Percentiles rank a stretch among this genome's conserved stretches.
Conservation (phyloP, 192 early-diverging fungal genomes). For the Dissophora globulifera region DNA sequence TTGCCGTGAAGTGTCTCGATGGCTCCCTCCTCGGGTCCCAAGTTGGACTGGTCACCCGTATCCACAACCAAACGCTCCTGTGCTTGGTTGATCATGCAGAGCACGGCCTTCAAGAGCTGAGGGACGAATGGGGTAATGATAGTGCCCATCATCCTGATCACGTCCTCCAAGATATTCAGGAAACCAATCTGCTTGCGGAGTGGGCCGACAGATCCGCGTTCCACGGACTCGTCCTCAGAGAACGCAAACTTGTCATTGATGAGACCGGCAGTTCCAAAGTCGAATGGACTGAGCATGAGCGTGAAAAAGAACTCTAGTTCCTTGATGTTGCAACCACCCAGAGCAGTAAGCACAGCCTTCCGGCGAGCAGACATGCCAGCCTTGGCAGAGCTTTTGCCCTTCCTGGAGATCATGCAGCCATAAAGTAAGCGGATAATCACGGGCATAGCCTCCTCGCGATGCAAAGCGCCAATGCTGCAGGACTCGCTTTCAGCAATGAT, state of each 20-base stretch:
- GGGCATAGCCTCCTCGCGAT: conserved; percentile 79
- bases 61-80: conserved; percentile 62
- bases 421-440: conserved; percentile 86
- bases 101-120: conserved; percentile 75
- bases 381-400: conserved; percentile 79
- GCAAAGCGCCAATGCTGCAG: conserved; percentile 66
- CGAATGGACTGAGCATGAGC: conserved; percentile 87
- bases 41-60: conserved; percentile 24
- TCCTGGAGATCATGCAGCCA: conserved; percentile 86
- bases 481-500: conserved; percentile 70
- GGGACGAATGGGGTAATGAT: conserved; percentile 78
- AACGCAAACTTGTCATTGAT: conserved; percentile 56
- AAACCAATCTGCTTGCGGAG: conserved; percentile 84
- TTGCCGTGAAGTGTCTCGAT: conserved; percentile 56
- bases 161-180: conserved; percentile 80
- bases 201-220: conserved; percentile 24
- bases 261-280: conserved; percentile 55
- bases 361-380: conserved; percentile 77
- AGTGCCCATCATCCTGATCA: conserved; percentile 84
- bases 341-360: conserved; percentile 84
- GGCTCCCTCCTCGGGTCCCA: conserved; percentile 26
- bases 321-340: conserved; percentile 69
- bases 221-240: conserved; percentile 37
- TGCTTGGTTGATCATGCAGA: conserved; percentile 78
- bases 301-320: conserved; percentile 82